These are phyloP conservation scores for Pseudocercospora crystallina DNA, from an alignment of 2,329 filamentous ascomycete genomes.

Conservation along the genomic window DNA sequence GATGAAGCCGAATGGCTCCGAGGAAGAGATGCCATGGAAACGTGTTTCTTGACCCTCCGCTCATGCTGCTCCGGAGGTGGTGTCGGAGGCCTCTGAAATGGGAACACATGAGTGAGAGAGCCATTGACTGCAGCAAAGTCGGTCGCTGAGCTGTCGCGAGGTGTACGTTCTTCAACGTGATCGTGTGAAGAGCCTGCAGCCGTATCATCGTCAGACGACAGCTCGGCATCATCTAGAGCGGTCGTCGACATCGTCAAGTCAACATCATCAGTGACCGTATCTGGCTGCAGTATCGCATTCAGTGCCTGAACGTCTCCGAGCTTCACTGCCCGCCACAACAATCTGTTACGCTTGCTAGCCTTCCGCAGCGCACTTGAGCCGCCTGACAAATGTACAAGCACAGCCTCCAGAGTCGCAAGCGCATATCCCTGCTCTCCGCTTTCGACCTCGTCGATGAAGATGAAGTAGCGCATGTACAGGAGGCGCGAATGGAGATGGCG, in stretches of 20 bases:
- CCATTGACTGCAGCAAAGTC: slow-evolving; percentile 39
- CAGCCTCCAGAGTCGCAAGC: slow-evolving; percentile 91
- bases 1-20: slow-evolving; percentile 86
- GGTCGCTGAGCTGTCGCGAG: slow-evolving; percentile 1
- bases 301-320: slow-evolving; percentile 75
- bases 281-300: slow-evolving; percentile 74
- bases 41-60: slow-evolving; percentile 67
- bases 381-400: slow-evolving; percentile 79
- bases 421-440: slow-evolving; percentile 95
- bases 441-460: slow-evolving; percentile 97
- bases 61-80: slow-evolving; percentile 46
- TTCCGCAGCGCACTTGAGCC: slow-evolving; percentile 80
- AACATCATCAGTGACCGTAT: slow-evolving; percentile 10
- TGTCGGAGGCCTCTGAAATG: slow-evolving; percentile 69
- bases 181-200: slow-evolving; percentile 8
- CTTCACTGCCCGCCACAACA: slow-evolving; percentile 82
- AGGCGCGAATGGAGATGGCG: slow-evolving; percentile 84
- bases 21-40: slow-evolving; percentile 74
- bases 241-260: slow-evolving; percentile 12
- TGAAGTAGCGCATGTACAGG: slow-evolving; percentile 94
- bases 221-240: slow-evolving; percentile 20
- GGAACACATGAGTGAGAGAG: slow-evolving; percentile 79
- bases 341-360: slow-evolving; percentile 81
- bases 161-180: neutral
- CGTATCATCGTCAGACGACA: slow-evolving; percentile 22